Evolutionary conservation across 139 green algal species (phyloP), one percentile per base, ranked within the genome.

Genomic region (Auxenochlorella pyrenoidosa): DNA sequence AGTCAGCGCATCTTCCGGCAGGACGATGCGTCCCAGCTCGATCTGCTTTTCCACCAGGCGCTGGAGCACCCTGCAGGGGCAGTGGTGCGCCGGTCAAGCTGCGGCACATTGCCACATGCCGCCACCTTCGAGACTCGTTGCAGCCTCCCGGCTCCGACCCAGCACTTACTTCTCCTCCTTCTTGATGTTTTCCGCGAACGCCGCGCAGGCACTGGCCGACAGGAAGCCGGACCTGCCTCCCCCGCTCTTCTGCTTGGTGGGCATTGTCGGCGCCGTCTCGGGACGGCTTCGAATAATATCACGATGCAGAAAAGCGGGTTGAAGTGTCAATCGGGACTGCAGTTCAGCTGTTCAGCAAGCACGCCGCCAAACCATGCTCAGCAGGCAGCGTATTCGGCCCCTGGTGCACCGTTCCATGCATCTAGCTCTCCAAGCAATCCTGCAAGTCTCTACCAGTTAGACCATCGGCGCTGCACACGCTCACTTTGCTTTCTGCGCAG

Each of bases 41-140:
- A 87, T 82, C 54, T 87, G 83, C 28, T 73, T 87, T 54, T 75
- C 0, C 28, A 87, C 36, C 83, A 87, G 38, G 15, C 38, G 40
- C 47, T 87, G 38, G n/a, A 87, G 68, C 40, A 34, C n/a, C 68
- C 82, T 87, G 70, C 68, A 30, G 47, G 36, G 54, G 58, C 16
- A 70, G 10, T 16, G 28, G n/a, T 26, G 75, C 36, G 51, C 30
- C 41, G 44, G 51, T 51, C 40, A 59, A 47, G 15, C 22, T 15
- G 28, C 22, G 30, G 77, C 3, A 21, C 43, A 32, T 4, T 21
- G 32, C 16, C 21, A 22, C 22, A 68, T 34, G 51, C 10, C 30
- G 47, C 44, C 8, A 19, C 22, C 30, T 19, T n/a, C 44, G 21
- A 36, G 32, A 19, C 36, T 21, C 78, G 15, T 47, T 18, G 54